Percentiles rank a stretch among this genome's conserved stretches.
Evolutionary conservation across 208 protist species (phyloP).

Genomic region (Trypanosoma melophagium): DNA sequence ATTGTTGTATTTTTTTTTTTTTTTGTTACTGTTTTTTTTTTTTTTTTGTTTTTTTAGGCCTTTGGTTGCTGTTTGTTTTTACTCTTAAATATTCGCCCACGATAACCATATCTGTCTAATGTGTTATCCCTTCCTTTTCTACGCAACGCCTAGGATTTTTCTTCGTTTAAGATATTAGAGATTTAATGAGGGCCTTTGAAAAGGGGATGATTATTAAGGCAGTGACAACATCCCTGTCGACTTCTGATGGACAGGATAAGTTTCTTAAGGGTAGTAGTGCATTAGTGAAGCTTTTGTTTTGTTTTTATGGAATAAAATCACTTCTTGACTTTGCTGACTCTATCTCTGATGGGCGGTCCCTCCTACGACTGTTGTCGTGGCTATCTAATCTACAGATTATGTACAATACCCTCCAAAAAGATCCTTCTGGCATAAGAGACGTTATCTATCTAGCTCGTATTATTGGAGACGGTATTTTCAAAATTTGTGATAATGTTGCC

Average conservation of each 20-base stretch:
- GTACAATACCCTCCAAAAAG: constrained; percentile 48
- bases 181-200: too few relatives aligned
- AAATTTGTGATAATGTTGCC: constrained; percentile 75
- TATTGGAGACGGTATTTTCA: constrained; percentile 77
- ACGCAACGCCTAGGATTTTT: too few relatives aligned
- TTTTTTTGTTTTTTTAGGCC: too few relatives aligned
- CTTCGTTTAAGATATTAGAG: too few relatives aligned
- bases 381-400: constrained; percentile 68
- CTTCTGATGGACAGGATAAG: constrained; percentile 77
- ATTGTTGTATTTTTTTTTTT: too few relatives aligned
- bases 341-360: constrained; percentile 64
- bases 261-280: constrained; percentile 71
- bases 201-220: background rate
- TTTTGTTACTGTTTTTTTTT: too few relatives aligned
- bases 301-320: constrained; percentile 33
- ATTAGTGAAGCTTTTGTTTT: constrained; percentile 66
- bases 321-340: constrained; percentile 49
- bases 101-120: too few relatives aligned
- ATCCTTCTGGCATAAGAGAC: constrained; percentile 43
- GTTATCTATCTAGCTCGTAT: constrained; percentile 65
- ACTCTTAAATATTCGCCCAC: too few relatives aligned
- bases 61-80: too few relatives aligned
- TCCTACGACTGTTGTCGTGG: constrained; percentile 74
- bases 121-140: too few relatives aligned
- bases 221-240: constrained; percentile 44